Base-by-base conservation (phyloP, 2,329 filamentous ascomycete genomes). In the Aspergillus jensenii region DNA sequence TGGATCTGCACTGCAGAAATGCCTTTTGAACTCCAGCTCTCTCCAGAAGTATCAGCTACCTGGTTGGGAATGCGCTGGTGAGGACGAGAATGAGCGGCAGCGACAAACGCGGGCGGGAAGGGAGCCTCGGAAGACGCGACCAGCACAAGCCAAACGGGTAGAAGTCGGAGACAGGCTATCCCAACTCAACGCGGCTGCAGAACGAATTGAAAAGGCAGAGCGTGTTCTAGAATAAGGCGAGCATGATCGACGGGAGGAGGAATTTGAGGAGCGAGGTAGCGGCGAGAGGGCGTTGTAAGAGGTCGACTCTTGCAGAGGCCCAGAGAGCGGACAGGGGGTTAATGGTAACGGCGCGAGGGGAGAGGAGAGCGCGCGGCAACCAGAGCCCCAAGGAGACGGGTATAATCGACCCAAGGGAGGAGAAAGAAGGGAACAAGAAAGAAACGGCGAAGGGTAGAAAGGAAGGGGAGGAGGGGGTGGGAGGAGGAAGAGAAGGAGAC, bases 1-100 rank as follows among this genome's bases (percentile, higher is more conserved):
- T 58, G 58, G 65, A 67, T 65, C 70, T 72, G 70, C 70, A 59
- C 70, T 65, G 70, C 70, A 72, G 65, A 65, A 60, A 56, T 58
- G 56, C 50, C 56, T 60, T 49, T 59, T 48, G 62, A 61, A 56
- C 62, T 65, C 61, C 47, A 56, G 44, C 63, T 62, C 62, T 59
- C 61, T 65, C 65, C 62, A 62, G 59, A 55, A 61, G 56, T 60
- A 59, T 63, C 61, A 60, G 62, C 65, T 59, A 57, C 55, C 62
- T 52, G 60, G 58, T 62, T 60, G 54, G 59, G 62, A 61, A 63
- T 66, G 67, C 62, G 65, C 64, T 66, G 62, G 52, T 58, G 64
- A 60, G 39, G 55, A 46, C 43, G 49, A 41, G 56, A 59, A 49
- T 55, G 52, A 55, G 56, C 50, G 53, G 54, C 55, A 56, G 59